A percentile compares a stretch with the other conserved stretches of the same genome.
Conservation (phyloP, 805 yeast genomes). For the Candida palmyrensis region DNA sequence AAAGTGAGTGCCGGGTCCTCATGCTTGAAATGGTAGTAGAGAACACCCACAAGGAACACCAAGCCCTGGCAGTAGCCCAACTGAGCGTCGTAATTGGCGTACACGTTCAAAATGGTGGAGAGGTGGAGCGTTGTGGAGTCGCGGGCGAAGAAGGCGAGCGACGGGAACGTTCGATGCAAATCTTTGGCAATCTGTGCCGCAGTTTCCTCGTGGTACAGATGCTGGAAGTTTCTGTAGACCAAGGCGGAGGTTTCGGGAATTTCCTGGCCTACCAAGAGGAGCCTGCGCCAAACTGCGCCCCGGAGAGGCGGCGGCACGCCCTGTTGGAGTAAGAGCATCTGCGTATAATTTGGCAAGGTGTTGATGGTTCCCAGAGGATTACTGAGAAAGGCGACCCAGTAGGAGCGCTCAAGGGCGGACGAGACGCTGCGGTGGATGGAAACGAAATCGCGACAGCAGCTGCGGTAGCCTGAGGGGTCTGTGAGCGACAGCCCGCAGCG, state of each 20-base stretch:
- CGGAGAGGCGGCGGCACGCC: constrained; percentile 44
- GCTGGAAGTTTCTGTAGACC: constrained; percentile 37
- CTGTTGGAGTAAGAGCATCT: constrained; percentile 36
- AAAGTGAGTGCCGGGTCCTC: constrained; percentile 34
- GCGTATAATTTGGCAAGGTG: constrained; percentile 44
- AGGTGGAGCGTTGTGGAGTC: constrained; percentile 40
- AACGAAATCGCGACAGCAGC: constrained; percentile 23
- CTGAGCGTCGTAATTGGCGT: constrained; percentile 57
- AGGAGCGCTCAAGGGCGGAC: constrained; percentile 31
- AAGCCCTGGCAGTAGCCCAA: constrained; percentile 69
- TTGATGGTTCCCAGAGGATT: constrained; percentile 41
- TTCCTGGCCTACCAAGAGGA: constrained; percentile 23
- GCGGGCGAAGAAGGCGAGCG: constrained; percentile 42
- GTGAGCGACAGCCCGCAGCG: constrained; percentile 22
- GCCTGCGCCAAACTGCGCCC: constrained; percentile 39
- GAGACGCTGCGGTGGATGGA: constrained; percentile 10
- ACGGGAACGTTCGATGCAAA: constrained; percentile 56
- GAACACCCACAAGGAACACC: constrained; percentile 56
- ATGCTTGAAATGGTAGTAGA: constrained; percentile 36
- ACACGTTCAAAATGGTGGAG: constrained; percentile 55
- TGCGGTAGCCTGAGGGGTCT: constrained; percentile 7
- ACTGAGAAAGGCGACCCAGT: constrained; percentile 41
- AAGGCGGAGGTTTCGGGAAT: constrained; percentile 31
- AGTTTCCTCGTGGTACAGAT: constrained; percentile 33
- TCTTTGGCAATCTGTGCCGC: constrained; percentile 50